Conservation (phyloP, 257 asterid genomes). For the Jacaranda copaia region DNA sequence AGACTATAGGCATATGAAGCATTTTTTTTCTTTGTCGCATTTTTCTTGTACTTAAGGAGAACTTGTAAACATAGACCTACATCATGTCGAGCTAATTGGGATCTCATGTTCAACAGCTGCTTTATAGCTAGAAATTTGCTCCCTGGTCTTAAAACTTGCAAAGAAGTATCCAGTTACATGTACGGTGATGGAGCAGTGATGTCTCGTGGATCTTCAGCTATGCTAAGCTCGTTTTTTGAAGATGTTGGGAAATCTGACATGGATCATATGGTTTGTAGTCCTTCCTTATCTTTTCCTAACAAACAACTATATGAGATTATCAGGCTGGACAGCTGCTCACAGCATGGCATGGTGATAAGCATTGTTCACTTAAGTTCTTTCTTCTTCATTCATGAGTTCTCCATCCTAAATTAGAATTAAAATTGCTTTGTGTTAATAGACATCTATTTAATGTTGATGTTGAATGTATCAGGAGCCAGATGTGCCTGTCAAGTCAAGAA, state of each 20-base stretch:
- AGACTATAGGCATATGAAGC: not conserved
- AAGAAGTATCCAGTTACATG: slow-evolving; percentile 67
- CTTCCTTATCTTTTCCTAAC: slow-evolving; percentile 32
- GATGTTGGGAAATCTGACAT: slow-evolving; percentile 50
- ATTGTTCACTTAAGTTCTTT: not conserved
- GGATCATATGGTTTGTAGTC: slow-evolving; percentile 53
- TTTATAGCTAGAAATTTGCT: slow-evolving; percentile 74
- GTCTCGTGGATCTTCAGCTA: slow-evolving; percentile 47
- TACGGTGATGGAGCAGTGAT: slow-evolving; percentile 51
- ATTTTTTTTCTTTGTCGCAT: not conserved
- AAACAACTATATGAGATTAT: slow-evolving; percentile 8
- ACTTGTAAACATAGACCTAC: not conserved
- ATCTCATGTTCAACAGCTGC: slow-evolving; percentile 55
- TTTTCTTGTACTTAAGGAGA: not conserved
- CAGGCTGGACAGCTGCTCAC: slow-evolving; percentile 10
- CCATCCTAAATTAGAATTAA: no score
- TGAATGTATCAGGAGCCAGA: slow-evolving; percentile 58
- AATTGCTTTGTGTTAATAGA: not conserved
- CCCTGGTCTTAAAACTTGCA: slow-evolving; percentile 72
- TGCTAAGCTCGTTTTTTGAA: slow-evolving; percentile 40
- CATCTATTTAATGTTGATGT: slow-evolving; percentile 16
- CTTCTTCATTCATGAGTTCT: not conserved
- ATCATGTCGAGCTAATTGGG: slow-evolving; percentile 11
- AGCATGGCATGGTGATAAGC: slow-evolving; percentile 7
- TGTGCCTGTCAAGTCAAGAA: slow-evolving; percentile 70